Percentiles rank a stretch among this genome's conserved stretches.
These are phyloP conservation scores for Pyrus pyrifolia DNA, from an alignment of 306 rosid species.

Conservation along the genomic window DNA sequence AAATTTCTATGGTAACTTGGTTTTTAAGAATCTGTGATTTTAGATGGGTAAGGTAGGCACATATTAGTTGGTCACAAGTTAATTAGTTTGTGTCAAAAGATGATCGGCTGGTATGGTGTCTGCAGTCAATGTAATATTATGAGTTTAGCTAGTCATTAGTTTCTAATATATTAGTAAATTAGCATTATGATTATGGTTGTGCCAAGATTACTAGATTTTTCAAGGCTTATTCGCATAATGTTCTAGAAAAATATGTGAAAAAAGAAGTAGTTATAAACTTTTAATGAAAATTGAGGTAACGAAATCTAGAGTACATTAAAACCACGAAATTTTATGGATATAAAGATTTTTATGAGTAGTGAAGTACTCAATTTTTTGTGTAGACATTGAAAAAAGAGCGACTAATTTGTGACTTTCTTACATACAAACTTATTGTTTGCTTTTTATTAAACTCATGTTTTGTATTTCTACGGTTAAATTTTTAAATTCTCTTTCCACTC, in stretches of 20 bases:
- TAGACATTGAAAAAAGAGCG: too few species aligned
- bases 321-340: too few species aligned
- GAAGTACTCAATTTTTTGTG: too few species aligned
- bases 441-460: too few species aligned
- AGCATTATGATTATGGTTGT: neutral
- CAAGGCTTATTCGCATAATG: neutral
- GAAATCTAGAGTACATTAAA: too few species aligned
- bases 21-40: slow-evolving; percentile 23
- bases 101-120: slow-evolving; percentile 2
- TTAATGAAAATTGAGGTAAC: too few species aligned
- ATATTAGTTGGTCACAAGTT: neutral
- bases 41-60: neutral
- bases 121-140: neutral
- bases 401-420: too few species aligned
- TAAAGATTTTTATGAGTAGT: too few species aligned
- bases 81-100: neutral
- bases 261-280: too few species aligned
- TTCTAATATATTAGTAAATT: neutral
- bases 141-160: neutral
- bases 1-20: neutral
- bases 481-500: too few species aligned
- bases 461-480: too few species aligned
- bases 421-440: too few species aligned
- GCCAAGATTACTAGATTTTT: neutral
- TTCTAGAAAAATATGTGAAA: neutral